Evolutionary conservation across 2,329 filamentous ascomycete genomes (phyloP).

Genomic region (Ceratocystis huliohia): DNA sequence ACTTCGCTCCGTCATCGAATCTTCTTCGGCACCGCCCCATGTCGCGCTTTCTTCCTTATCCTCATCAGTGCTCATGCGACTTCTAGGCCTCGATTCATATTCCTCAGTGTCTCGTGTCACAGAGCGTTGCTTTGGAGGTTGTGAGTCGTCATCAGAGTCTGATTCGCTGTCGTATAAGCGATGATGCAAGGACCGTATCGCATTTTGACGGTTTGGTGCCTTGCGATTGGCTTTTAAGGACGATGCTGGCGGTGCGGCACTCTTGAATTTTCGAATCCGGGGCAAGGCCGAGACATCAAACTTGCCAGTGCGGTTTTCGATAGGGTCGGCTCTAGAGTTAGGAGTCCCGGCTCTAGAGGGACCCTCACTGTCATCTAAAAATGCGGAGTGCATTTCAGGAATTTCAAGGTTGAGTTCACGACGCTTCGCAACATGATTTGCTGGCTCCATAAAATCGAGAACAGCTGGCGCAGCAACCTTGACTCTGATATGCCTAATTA

Average conservation of each 20-base stretch:
- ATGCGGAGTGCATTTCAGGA: conserved; percentile 26
- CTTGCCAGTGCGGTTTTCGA: conserved; percentile 46
- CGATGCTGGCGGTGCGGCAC: conserved; percentile 34
- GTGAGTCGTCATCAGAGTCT: conserved; percentile 73
- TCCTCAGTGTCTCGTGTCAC: conserved; percentile 70
- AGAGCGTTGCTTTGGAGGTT: conserved; percentile 39
- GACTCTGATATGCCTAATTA: conserved; percentile 78
- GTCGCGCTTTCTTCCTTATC: conserved; percentile 40
- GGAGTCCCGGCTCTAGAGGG: conserved; percentile 53
- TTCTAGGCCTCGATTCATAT: conserved; percentile 67
- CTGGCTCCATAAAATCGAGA: conserved; percentile 69
- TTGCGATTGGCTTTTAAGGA: conserved; percentile 30
- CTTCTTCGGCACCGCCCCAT: conserved; percentile 44
- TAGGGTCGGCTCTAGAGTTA: conserved; percentile 47
- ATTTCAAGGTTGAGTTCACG: conserved; percentile 62
- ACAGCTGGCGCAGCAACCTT: conserved; percentile 73
- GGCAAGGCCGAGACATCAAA: conserved; percentile 50
- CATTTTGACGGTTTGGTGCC: conserved; percentile 46
- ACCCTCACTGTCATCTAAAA: conserved; percentile 36
- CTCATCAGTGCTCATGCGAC: conserved; percentile 55
- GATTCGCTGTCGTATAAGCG: conserved; percentile 39
- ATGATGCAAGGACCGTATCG: conserved; percentile 71
- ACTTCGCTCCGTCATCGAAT: conserved; percentile 60
- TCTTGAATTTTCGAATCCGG: conserved; percentile 59
- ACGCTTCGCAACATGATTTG: conserved; percentile 65